Base-by-base conservation (phyloP, 1,284 basidiomycete genomes). In the Stygiomarasmius scandens region DNA sequence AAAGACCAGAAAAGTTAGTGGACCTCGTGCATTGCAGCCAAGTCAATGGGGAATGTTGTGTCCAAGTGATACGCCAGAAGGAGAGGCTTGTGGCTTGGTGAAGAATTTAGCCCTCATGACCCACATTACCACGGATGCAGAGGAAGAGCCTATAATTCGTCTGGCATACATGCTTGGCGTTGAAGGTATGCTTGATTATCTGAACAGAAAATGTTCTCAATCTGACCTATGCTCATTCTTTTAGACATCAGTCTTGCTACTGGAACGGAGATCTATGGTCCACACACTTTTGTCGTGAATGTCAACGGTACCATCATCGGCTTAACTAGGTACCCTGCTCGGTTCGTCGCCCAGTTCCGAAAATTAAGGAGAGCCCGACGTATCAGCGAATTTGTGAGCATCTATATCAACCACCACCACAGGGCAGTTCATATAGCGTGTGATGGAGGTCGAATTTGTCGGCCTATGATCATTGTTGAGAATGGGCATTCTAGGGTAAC, bases 21-120 rank as follows among this genome's bases (percentile, higher is more conserved):
- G 98, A 49, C 97, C 97, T 24, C 87, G 97, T 70, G 96, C 97
- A 12, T 77, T 99, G 61, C 97, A 99, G 72, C 96, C 97, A 10
- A 94, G 90, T 79, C 97, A 99, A 75, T 99, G 98, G 98, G 98
- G 97, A 45, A 95, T 99, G 84, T 79, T 99, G 22, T 99, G 97
- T 75, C 93, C 97, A 0, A 96, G 93, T 69, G 97, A 99, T 74
- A 99, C 98, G 2, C 97, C 97, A 0, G 97, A 99, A 87, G 98
- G 97, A 70, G 97, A 99, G 75, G 97, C 97, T 5, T 99, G 97
- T 71, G 97, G 97, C 52, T 78, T 99, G 58, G 98, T 99, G 50
- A 99, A 99, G 80, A 99, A 99, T 74, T 77, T 99, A 58, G 98
- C 97, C 2, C 82, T 99, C 44, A 99, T 99, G 96, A 99, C 98